Conservation (phyloP, 2,329 filamentous ascomycete species). For the Paracoccidioides lutzii region DNA sequence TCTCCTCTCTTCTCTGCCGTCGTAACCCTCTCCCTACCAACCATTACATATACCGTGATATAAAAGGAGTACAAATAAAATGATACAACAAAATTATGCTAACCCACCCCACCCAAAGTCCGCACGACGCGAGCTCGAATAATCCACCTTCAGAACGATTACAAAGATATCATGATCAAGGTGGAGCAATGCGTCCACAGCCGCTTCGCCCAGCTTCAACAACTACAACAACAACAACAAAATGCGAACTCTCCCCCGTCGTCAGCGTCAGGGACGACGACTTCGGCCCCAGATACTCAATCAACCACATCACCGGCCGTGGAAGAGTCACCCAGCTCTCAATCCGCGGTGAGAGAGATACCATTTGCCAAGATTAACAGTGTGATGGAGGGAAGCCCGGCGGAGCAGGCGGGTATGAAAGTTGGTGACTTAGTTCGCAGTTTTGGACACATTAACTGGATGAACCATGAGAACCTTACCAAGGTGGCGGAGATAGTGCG, state of each 20-base stretch:
- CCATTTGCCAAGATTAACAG: slow-evolving; percentile 86
- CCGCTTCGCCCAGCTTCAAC: slow-evolving; percentile 61
- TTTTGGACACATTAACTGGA: slow-evolving; percentile 72
- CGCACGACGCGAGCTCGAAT: slow-evolving; percentile 87
- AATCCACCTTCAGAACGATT: slow-evolving; percentile 81
- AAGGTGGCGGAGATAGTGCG: slow-evolving; percentile 85
- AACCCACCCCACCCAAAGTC: slow-evolving; percentile 41
- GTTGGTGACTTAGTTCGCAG: slow-evolving; percentile 67
- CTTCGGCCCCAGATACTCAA: not conserved
- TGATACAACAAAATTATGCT: not conserved
- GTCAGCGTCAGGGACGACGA: not conserved
- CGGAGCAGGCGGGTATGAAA: slow-evolving; percentile 67
- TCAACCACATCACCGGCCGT: slow-evolving; percentile 10
- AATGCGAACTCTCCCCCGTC: slow-evolving; percentile 1
- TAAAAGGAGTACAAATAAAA: not conserved
- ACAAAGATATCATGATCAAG: slow-evolving; percentile 71
- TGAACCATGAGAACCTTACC: slow-evolving; percentile 73
- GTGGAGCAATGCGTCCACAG: slow-evolving; percentile 82
- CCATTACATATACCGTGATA: not conserved
- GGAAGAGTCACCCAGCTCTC: slow-evolving; percentile 14
- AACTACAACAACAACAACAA: slow-evolving; percentile 11
- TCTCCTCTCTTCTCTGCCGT: not conserved
- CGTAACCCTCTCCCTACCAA: not conserved
- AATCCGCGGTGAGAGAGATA: slow-evolving; percentile 35
- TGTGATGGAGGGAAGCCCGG: slow-evolving; percentile 65